Percentiles rank a stretch among this genome's conserved stretches.
phyloP scores from a whole-genome alignment of 768 basidiomycete genomes.

The Lactarius evosmus region DNA sequence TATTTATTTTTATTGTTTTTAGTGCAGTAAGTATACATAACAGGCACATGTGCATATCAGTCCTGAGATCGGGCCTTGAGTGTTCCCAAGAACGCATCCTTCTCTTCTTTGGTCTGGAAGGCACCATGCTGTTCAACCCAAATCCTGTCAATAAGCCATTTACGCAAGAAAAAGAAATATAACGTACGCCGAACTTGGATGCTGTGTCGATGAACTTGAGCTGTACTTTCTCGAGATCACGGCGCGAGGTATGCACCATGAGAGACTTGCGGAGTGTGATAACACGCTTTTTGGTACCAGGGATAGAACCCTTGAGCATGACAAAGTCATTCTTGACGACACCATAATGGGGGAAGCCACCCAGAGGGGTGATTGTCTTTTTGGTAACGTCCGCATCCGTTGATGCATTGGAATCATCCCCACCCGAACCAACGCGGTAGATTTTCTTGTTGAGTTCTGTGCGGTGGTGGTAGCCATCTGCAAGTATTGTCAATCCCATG shows the following conservation, averaged over 20 bases:
- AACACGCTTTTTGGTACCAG: slow-evolving; percentile 97
- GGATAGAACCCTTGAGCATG: slow-evolving; percentile 93
- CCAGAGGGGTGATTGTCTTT: slow-evolving; percentile 94
- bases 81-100: slow-evolving; percentile 88
- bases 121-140: slow-evolving; percentile 68
- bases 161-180: not conserved
- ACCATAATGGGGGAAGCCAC: slow-evolving; percentile 99
- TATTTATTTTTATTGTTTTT: not conserved
- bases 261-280: slow-evolving; percentile 96
- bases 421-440: slow-evolving; percentile 85
- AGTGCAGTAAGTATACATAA: slow-evolving; percentile 38
- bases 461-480: slow-evolving; percentile 94
- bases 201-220: slow-evolving; percentile 99
- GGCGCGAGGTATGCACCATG: slow-evolving; percentile 92
- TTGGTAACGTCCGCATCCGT: slow-evolving; percentile 94
- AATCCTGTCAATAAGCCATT: slow-evolving; percentile 9
- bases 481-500: slow-evolving; percentile 15
- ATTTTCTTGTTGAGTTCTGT: slow-evolving; percentile 99
- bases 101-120: slow-evolving; percentile 97
- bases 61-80: slow-evolving; percentile 79
- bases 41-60: slow-evolving; percentile 46
- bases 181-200: slow-evolving; percentile 90
- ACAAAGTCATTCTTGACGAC: slow-evolving; percentile 98
- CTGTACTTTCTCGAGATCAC: slow-evolving; percentile 95
- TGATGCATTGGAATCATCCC: slow-evolving; percentile 79